Evolutionary conservation across 495 filamentous ascomycete species (phyloP), one percentile per base, ranked within the genome.

Genomic region (Chaetomium cochliodes): DNA sequence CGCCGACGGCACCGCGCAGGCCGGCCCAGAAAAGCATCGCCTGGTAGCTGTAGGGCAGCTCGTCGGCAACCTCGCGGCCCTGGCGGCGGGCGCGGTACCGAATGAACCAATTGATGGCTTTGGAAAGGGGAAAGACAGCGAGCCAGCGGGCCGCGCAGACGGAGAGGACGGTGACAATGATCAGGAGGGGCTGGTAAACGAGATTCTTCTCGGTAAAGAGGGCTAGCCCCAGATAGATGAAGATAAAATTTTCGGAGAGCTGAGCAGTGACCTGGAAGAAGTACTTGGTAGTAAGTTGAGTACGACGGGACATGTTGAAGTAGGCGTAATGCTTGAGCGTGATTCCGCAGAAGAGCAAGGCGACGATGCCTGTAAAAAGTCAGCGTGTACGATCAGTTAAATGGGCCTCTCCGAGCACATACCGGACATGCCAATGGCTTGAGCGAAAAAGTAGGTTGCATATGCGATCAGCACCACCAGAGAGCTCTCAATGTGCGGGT

Each of bases 11-110:
- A 65, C 94, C 94, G 62, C 94, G 92, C 53, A 98, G 80, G 22
- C 94, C 94, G 18, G 96, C 94, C 94, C 94, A 98, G 80, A 96
- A 98, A 22, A 98, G 85, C 93, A 98, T 96, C 9, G 89, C 92
- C 73, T 98, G 93, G 73, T 98, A 96, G 64, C 87, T 90, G 70
- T 90, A 92, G 0, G 94, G 96, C 41, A 98, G 78, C 76, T 97
- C 94, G 63, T 98, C 94, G 4, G 86, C 87, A 9, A 89, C 90
- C 50, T 96, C 90, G 16, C 58, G 50, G 13, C 93, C 94, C 22
- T 85, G 83, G 44, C 91, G 85, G 61, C 86, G 86, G 9, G 93
- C 92, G n/a, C 91, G 85, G 72, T 96, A 96, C 51, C 90, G 86
- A 70, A 96, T 92, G 74, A 96, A 89, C 85, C 90, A 94, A 75